These are phyloP conservation scores for Claviceps sp. DNA, from an alignment of 2,329 filamentous ascomycete genomes.

Conservation along the genomic window DNA sequence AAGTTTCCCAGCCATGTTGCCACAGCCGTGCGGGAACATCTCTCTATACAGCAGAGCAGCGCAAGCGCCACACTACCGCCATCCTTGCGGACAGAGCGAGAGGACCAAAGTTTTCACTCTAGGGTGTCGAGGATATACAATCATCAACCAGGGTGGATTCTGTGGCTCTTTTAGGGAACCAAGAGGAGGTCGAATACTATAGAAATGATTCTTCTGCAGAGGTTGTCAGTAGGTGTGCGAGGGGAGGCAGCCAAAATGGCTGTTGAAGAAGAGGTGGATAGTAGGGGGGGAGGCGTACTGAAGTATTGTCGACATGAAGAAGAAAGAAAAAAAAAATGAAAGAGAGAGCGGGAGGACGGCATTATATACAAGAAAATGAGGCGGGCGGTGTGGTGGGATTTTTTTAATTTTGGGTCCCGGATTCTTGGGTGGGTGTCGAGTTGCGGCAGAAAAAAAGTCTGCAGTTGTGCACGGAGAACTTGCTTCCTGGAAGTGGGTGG, in stretches of 20 bases:
- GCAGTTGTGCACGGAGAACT: neutral
- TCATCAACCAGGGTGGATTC: constrained; percentile 95
- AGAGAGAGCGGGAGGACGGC: constrained; percentile 12
- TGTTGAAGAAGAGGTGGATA: constrained; percentile 9
- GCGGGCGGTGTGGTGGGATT: constrained; percentile 2
- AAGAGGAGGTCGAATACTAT: constrained; percentile 91
- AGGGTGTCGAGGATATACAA: constrained; percentile 69
- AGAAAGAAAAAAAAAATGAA: constrained; percentile 33
- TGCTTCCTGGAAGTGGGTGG: neutral
- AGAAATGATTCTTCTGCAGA: constrained; percentile 78
- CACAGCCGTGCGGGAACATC: constrained; percentile 28
- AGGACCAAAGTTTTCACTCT: constrained; percentile 65
- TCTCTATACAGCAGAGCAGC: constrained; percentile 56
- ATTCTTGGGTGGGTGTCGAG: neutral
- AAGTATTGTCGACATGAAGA: constrained; percentile 52
- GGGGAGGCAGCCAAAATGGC: neutral
- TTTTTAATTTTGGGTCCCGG: neutral
- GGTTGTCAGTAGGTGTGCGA: constrained; percentile 10
- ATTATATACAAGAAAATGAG: constrained; percentile 29
- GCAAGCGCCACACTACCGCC: constrained; percentile 29
- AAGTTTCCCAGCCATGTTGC: constrained; percentile 7
- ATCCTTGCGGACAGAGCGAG: constrained; percentile 48
- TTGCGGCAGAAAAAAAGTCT: neutral
- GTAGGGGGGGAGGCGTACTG: constrained; percentile 30
- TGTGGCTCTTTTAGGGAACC: constrained; percentile 87